Conservation (phyloP, 345 rosid species). For the Hevea brasiliensis region DNA sequence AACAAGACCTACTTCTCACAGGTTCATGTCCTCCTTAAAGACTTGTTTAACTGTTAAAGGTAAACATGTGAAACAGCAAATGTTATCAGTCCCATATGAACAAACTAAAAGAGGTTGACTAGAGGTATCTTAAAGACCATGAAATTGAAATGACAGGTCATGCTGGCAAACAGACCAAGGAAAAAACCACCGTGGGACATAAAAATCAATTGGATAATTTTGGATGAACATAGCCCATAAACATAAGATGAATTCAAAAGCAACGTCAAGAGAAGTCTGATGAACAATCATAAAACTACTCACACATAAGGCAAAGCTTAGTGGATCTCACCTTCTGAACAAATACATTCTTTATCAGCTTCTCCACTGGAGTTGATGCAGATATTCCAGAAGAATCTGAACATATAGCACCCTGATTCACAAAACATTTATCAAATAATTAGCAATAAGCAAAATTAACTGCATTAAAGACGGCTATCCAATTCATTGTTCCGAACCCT, state of each 20-base stretch:
- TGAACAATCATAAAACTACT: neutral
- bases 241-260: neutral
- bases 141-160: neutral
- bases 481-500: neutral
- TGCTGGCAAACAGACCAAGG: neutral
- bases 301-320: neutral
- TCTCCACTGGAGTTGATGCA: conserved; percentile 30
- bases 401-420: conserved; percentile 42
- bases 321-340: conserved; percentile 51
- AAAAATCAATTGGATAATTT: neutral
- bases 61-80: neutral
- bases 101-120: neutral
- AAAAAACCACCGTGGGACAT: neutral
- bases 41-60: neutral
- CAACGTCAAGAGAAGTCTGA: neutral
- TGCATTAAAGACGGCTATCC: neutral
- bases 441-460: neutral
- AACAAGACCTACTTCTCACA: neutral
- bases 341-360: conserved; percentile 46
- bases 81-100: neutral
- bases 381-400: conserved; percentile 29
- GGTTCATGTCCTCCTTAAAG: neutral
- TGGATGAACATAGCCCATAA: neutral
- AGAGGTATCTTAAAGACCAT: neutral
- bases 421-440: neutral